Percentiles rank a stretch among this genome's conserved stretches.
Evolutionary conservation across 306 rosid species (phyloP).

Genomic region (Cicer cuneatum): DNA sequence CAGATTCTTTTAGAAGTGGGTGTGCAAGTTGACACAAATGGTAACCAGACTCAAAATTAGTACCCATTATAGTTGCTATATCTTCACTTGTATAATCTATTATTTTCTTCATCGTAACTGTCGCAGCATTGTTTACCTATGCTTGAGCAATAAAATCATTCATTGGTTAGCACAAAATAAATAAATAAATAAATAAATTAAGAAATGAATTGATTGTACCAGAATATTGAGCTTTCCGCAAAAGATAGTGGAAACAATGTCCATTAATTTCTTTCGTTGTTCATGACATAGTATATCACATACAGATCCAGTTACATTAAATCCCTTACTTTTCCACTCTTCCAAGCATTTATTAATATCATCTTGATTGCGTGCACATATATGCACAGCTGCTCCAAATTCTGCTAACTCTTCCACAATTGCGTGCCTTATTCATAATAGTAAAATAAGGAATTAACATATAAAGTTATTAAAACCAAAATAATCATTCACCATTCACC

Average conservation of each 20-base stretch:
- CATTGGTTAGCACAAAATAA: no score
- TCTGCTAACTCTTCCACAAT: slow-evolving; percentile 49
- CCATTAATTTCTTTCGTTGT: slow-evolving; percentile 41
- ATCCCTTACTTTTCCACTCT: slow-evolving; percentile 47
- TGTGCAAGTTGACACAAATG: slow-evolving; percentile 52
- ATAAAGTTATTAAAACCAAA: no score
- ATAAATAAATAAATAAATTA: no score
- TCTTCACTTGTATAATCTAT: slow-evolving; percentile 39
- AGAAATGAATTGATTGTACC: not conserved
- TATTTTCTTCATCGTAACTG: not conserved
- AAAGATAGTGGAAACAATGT: slow-evolving; percentile 33
- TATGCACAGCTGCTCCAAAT: slow-evolving; percentile 51
- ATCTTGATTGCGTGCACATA: slow-evolving; percentile 46
- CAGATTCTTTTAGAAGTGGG: slow-evolving; percentile 48
- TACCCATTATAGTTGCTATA: slow-evolving; percentile 22
- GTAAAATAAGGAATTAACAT: no score
- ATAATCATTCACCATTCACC: no score
- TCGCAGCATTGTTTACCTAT: slow-evolving; percentile 52
- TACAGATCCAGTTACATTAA: slow-evolving; percentile 42
- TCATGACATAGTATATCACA: slow-evolving; percentile 36
- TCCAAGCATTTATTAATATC: slow-evolving; percentile 42
- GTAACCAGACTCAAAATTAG: slow-evolving; percentile 45
- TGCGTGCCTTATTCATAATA: slow-evolving; percentile 24
- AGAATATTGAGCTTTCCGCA: slow-evolving; percentile 52
- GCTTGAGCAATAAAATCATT: no score